Base-by-base conservation (phyloP, 2,329 filamentous ascomycete species). In the Pseudogymnoascus sp. region DNA sequence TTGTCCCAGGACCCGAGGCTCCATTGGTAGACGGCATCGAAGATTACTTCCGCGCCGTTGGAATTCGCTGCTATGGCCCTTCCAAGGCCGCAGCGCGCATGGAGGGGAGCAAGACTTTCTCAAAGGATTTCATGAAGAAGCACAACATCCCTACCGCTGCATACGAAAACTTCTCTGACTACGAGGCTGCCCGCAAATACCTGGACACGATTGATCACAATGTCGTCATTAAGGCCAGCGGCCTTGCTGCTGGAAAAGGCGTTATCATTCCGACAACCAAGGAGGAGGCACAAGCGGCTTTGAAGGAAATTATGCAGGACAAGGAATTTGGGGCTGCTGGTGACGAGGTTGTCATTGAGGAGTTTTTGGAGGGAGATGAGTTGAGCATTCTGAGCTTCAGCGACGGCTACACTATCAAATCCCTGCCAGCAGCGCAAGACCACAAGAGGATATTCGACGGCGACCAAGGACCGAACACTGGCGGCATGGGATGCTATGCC, bases 401-500 rank as follows among this genome's bases (percentile, higher is more conserved):
- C 72, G 95, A 99, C 74, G 95, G 95, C 62, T 89, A 90, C 74
- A 89, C 88, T 1, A 90, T 96, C 74, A 84, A 85, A 73, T 92
- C 89, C 7, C 81, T 98, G 8, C 93, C 93, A 4, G 89, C 95
- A 0, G 93, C 93, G 1, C 95, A 99, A 76, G 95, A 98, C 75
- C 95, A 99, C 81, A 98, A 99, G 83, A 86, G 92, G 67, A 92
- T 96, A 68, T 90, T 90, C 62, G 95, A 99, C 72, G 91, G 90
- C 63, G 93, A 98, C 74, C 83, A 85, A 61, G 95, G 95, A 1
- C 90, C 92, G 39, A 98, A 98, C 78, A 98, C 95, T 1, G 95
- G 93, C 65, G 95, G 95, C 43, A 98, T 98, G 95, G 95, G 95
- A 62, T 96, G 92, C 74, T 98, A 98, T 76, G 92, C 93, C 14